Evolutionary conservation across 345 rosid genomes (phyloP).

Genomic region (Euphorbia lathyris): DNA sequence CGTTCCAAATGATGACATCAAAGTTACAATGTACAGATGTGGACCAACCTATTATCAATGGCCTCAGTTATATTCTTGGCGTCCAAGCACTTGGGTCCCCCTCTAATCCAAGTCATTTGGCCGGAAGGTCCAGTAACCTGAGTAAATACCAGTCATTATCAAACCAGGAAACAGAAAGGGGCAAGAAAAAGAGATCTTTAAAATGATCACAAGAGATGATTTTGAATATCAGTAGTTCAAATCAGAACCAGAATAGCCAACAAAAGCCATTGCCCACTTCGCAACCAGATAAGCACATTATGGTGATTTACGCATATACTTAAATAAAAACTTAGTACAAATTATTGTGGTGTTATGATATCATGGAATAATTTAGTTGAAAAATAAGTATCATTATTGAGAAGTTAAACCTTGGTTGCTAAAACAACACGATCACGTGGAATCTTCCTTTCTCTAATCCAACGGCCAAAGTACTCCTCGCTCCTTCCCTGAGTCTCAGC

Average conservation of each 20-base stretch:
- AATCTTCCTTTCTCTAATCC: slow-evolving; percentile 50
- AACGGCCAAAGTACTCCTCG: slow-evolving; percentile 58
- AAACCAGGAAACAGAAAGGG: background rate
- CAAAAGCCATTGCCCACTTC: background rate
- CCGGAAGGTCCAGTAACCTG: slow-evolving; percentile 64
- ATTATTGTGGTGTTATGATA: background rate
- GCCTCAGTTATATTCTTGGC: slow-evolving; percentile 46
- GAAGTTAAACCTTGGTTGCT: slow-evolving; percentile 45
- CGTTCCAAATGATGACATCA: background rate
- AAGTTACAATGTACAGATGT: background rate
- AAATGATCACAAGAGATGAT: background rate
- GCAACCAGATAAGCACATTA: background rate
- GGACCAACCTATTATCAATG: slow-evolving; percentile 48
- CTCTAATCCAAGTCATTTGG: slow-evolving; percentile 63
- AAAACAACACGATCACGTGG: slow-evolving; percentile 48
- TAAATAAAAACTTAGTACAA: background rate
- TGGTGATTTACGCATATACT: background rate
- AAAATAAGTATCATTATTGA: background rate
- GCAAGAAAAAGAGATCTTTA: background rate
- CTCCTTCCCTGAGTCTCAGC: slow-evolving; percentile 59
- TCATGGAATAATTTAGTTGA: background rate
- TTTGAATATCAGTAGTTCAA: background rate
- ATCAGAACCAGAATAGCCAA: background rate
- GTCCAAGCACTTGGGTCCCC: slow-evolving; percentile 53
- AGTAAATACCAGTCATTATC: background rate